phyloP scores from a whole-genome alignment of 805 yeast species.

The Nakazawaea holstii region DNA sequence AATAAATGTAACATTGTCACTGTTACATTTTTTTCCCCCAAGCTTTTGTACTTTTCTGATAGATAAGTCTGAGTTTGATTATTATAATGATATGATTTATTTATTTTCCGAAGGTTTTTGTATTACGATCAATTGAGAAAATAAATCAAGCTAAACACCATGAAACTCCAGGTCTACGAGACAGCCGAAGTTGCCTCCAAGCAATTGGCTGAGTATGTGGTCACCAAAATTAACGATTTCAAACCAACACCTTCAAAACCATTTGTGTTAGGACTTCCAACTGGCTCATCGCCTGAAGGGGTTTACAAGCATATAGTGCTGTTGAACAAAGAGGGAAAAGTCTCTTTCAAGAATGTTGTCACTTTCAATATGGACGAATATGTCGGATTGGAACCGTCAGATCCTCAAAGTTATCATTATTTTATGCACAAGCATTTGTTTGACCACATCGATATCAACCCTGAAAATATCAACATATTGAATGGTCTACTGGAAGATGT shows the following conservation, averaged over 20 bases:
- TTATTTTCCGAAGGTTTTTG: neutral
- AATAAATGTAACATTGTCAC: conserved; percentile 5
- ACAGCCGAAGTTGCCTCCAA: conserved; percentile 34
- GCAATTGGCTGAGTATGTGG: conserved; percentile 40
- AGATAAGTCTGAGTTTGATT: neutral
- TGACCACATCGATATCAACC: conserved; percentile 48
- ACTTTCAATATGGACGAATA: conserved; percentile 64
- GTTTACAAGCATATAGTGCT: conserved; percentile 41
- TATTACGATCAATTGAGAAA: neutral
- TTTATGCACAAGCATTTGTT: conserved; percentile 54
- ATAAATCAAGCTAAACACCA: conserved; percentile 13
- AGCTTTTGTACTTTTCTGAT: neutral
- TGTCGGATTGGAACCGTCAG: conserved; percentile 39
- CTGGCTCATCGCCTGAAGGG: conserved; percentile 58
- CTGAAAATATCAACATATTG: conserved; percentile 46
- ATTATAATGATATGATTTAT: neutral
- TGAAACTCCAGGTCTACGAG: conserved; percentile 25
- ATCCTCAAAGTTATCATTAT: conserved; percentile 50
- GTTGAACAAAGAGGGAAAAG: conserved; percentile 34
- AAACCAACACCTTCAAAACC: conserved; percentile 40
- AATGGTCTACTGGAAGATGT: conserved; percentile 44
- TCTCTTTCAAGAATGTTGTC: conserved; percentile 46
- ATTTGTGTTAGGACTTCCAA: conserved; percentile 53
- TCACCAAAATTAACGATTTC: conserved; percentile 36
- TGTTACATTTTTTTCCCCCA: neutral